Evolutionary conservation across 306 rosid genomes (phyloP).

Genomic region (Prunus davidiana): DNA sequence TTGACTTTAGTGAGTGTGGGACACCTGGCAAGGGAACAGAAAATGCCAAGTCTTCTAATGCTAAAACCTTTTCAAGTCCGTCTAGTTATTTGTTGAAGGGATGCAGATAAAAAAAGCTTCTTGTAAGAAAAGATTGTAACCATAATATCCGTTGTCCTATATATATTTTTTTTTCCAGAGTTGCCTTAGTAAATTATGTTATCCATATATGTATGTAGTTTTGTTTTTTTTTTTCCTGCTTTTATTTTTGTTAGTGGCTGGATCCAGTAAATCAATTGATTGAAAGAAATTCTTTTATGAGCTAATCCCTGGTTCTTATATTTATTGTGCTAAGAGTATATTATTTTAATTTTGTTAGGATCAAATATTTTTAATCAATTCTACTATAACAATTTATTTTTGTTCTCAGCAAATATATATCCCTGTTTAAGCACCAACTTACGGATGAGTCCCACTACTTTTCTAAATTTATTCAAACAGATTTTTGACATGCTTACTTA

Average conservation of each 20-base stretch:
- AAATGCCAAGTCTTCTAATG: slow-evolving; percentile 43
- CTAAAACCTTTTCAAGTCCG: slow-evolving; percentile 56
- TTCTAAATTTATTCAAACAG: too few species aligned
- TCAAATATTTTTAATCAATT: too few species aligned
- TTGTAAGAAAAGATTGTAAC: neutral
- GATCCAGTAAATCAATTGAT: neutral
- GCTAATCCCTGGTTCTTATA: neutral
- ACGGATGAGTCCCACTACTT: too few species aligned
- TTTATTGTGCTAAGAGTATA: too few species aligned
- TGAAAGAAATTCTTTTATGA: neutral
- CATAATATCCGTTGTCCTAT: neutral
- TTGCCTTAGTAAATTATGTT: too few species aligned
- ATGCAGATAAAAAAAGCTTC: slow-evolving; percentile 48
- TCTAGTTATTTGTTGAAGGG: slow-evolving; percentile 73
- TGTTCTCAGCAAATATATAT: too few species aligned
- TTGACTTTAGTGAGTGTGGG: slow-evolving; percentile 94
- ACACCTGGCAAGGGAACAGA: slow-evolving; percentile 64
- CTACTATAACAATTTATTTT: too few species aligned
- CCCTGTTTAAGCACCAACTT: too few species aligned
- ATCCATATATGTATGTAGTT: neutral
- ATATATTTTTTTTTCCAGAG: neutral
- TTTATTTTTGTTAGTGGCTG: neutral
- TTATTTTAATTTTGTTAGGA: too few species aligned
- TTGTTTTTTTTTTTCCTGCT: neutral
- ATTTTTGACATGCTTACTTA: too few species aligned